Percentiles rank a stretch among this genome's conserved stretches.
Conservation (phyloP, 2,329 filamentous ascomycete genomes). For the Colletotrichum nymphaeae region DNA sequence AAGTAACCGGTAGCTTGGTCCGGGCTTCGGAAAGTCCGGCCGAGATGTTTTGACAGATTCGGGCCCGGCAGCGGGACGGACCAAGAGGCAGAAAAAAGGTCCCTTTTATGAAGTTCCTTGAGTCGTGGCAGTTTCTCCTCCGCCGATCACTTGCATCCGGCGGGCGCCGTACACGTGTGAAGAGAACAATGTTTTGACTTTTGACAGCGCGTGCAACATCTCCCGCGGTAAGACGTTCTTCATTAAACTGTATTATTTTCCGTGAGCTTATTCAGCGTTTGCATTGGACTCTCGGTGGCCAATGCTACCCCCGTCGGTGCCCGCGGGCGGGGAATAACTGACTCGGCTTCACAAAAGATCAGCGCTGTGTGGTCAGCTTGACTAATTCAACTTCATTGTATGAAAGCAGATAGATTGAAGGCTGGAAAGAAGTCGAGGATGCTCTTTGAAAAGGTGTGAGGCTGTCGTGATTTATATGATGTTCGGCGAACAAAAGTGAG, state of each 20-base stretch:
- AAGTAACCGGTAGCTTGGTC: background rate
- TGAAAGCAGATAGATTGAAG: no score
- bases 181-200: background rate
- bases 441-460: background rate
- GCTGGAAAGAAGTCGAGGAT: no score
- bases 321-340: background rate
- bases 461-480: background rate
- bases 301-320: background rate
- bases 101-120: no score
- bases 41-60: background rate
- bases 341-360: background rate
- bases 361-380: background rate
- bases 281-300: background rate
- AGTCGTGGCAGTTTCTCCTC: background rate
- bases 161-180: background rate
- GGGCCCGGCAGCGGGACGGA: no score
- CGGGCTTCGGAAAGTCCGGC: background rate
- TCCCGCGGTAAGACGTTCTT: background rate
- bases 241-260: constrained; percentile 5
- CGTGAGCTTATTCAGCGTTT: background rate
- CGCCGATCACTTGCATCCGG: background rate
- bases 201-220: background rate
- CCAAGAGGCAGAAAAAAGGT: background rate
- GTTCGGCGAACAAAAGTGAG: background rate
- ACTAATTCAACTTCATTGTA: background rate